A percentile compares a stretch with the other conserved stretches of the same genome.
Conservation (phyloP, 2,329 filamentous ascomycete genomes). For the Penicillium psychrosexuale region DNA sequence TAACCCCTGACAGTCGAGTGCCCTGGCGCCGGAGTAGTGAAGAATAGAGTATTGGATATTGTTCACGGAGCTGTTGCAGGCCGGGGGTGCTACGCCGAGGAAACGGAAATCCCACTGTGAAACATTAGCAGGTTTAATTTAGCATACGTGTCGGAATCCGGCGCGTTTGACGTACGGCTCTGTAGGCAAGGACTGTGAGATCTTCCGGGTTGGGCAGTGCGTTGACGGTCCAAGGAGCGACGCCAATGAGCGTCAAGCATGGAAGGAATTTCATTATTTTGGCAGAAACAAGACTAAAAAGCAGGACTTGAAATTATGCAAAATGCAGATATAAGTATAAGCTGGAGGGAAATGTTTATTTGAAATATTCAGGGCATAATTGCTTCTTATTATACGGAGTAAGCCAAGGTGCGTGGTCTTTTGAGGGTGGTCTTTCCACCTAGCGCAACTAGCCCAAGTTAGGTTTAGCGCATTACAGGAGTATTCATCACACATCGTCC, state of each 20-base stretch:
- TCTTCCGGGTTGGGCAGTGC: conserved; percentile 5
- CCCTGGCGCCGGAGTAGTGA: conserved; percentile 16
- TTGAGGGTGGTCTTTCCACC: too few species aligned
- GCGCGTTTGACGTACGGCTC: conserved; percentile 15
- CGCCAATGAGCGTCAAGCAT: neutral
- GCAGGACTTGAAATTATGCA: too few species aligned
- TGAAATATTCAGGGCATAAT: neutral
- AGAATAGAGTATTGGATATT: conserved; percentile 20
- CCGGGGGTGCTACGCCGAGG: conserved; percentile 27
- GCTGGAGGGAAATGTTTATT: too few species aligned
- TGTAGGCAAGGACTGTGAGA: conserved; percentile 13
- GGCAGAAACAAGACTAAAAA: neutral
- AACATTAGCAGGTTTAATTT: neutral
- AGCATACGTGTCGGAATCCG: too few species aligned
- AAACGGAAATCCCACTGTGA: conserved; percentile 32
- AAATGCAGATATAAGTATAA: neutral
- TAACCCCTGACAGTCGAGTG: conserved; percentile 11
- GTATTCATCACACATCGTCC: too few species aligned
- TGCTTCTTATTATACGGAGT: conserved; percentile 1
- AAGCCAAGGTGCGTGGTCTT: too few species aligned
- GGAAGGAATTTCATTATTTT: conserved; percentile 7
- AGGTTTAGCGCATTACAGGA: too few species aligned
- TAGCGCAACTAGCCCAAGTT: too few species aligned
- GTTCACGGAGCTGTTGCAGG: conserved; percentile 23
- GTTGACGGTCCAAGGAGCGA: neutral